These are phyloP conservation scores for Annulohypoxylon nitens DNA, from an alignment of 495 filamentous ascomycete genomes.

Conservation along the genomic window DNA sequence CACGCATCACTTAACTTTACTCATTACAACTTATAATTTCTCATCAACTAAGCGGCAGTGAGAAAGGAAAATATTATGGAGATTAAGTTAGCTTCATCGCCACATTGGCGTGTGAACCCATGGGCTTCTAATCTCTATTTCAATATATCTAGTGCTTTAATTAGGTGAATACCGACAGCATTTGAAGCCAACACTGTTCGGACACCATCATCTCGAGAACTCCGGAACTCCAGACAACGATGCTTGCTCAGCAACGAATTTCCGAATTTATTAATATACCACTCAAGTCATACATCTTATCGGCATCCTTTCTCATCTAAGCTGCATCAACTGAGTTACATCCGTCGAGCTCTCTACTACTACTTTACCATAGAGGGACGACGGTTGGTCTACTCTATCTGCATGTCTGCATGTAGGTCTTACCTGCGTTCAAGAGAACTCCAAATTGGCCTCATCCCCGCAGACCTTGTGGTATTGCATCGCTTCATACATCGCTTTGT, in stretches of 20 bases:
- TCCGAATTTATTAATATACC: constrained; percentile 9
- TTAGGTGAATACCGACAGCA: not conserved
- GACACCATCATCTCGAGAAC: not conserved
- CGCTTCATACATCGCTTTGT: not conserved
- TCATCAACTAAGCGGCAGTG: not conserved
- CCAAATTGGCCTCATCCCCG: constrained; percentile 10
- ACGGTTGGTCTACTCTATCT: constrained; percentile 5
- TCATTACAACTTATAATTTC: not conserved
- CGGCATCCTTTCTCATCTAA: constrained; percentile 3
- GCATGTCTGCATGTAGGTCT: constrained; percentile 10
- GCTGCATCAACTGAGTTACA: not conserved
- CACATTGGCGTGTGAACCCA: not conserved
- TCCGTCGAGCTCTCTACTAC: constrained; percentile 6
- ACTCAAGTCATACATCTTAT: constrained; percentile 1
- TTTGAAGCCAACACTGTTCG: not conserved
- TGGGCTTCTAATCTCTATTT: not conserved
- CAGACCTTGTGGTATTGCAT: not conserved
- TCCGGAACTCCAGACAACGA: not conserved
- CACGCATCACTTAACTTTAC: not conserved
- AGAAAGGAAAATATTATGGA: not conserved
- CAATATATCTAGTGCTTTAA: not conserved
- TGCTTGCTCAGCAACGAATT: not conserved
- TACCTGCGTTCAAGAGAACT: constrained; percentile 11
- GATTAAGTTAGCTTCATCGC: too few relatives aligned
- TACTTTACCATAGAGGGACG: not conserved